Percentiles rank a stretch among this genome's conserved stretches.
phyloP scores from a whole-genome alignment of 139 green algal species.

The Chlorella sp. region DNA sequence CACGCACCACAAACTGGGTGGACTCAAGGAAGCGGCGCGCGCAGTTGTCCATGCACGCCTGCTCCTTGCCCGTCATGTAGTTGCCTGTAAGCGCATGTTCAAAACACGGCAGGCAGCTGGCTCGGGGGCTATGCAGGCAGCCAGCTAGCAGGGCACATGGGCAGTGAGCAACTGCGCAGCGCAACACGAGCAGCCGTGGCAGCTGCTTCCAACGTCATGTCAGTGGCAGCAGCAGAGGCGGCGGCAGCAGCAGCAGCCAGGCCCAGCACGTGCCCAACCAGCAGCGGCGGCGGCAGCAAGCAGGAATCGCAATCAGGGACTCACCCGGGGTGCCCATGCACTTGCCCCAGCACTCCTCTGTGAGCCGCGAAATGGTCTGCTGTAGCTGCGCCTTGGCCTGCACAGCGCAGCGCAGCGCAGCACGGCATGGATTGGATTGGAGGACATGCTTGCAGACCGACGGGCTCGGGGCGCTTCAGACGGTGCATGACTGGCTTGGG shows the following conservation, averaged over 20 bases:
- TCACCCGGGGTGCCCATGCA: constrained; percentile 45
- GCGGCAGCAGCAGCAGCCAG: too few relatives aligned
- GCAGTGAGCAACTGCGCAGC: too few relatives aligned
- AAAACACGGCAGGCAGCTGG: neutral
- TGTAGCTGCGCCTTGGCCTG: constrained; percentile 47
- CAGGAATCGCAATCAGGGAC: neutral
- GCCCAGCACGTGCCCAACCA: too few relatives aligned
- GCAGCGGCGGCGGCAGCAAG: neutral
- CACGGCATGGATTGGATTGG: too few relatives aligned
- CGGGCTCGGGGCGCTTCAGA: too few relatives aligned
- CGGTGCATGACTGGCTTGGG: too few relatives aligned
- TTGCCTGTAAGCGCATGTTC: constrained; percentile 32
- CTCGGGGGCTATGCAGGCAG: too few relatives aligned
- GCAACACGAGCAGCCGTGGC: neutral
- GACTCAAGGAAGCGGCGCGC: constrained; percentile 50
- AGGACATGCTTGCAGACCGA: too few relatives aligned
- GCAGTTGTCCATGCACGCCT: constrained; percentile 53
- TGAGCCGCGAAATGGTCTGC: constrained; percentile 50
- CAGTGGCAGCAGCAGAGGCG: too few relatives aligned
- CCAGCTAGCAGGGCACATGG: too few relatives aligned
- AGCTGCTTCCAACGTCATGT: too few relatives aligned
- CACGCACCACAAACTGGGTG: constrained; percentile 51
- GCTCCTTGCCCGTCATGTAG: constrained; percentile 38
- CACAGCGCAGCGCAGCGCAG: too few relatives aligned
- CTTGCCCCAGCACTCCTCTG: constrained; percentile 56